These are phyloP conservation scores for Tylopilus rubrobrunneus DNA, from an alignment of 768 basidiomycete genomes.

Conservation along the genomic window DNA sequence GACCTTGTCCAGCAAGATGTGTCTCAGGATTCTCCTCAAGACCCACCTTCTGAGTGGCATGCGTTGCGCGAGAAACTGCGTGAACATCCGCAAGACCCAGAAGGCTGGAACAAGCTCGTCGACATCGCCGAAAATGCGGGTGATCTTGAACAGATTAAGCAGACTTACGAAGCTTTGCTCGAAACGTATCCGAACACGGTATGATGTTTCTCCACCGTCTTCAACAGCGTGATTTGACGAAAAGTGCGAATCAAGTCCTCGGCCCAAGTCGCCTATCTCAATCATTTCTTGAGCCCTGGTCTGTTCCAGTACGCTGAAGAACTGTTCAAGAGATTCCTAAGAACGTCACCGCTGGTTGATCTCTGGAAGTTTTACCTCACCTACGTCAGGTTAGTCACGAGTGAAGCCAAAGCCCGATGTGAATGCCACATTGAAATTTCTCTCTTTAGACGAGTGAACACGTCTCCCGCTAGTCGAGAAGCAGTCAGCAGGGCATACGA, in stretches of 20 bases:
- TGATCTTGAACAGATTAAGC: constrained; percentile 76
- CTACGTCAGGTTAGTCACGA: constrained; percentile 74
- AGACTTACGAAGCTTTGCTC: constrained; percentile 78
- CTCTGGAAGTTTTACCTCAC: constrained; percentile 92
- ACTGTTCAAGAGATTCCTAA: constrained; percentile 85
- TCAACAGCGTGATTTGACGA: constrained; percentile 24
- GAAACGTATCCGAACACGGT: constrained; percentile 91
- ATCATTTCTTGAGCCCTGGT: constrained; percentile 63
- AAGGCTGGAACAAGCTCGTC: constrained; percentile 74
- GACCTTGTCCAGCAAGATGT: constrained; percentile 22
- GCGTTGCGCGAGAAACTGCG: constrained; percentile 54
- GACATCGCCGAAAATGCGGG: constrained; percentile 71
- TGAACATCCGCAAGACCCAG: constrained; percentile 71
- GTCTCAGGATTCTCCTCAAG: constrained; percentile 22
- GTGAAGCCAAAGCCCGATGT: constrained; percentile 6
- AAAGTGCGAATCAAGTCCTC: constrained; percentile 50
- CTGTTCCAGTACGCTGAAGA: constrained; percentile 77
- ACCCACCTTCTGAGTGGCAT: constrained; percentile 65
- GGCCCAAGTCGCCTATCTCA: constrained; percentile 82
- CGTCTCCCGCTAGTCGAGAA: constrained; percentile 65
- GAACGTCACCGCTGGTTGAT: constrained; percentile 81
- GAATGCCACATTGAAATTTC: constrained; percentile 10
- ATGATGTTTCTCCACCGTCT: constrained; percentile 38
- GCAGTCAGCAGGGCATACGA: constrained; percentile 87
- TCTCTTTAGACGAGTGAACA: constrained; percentile 58